Evolutionary conservation across 176 grass and related monocot species (phyloP).

Genomic region (Canna indica): DNA sequence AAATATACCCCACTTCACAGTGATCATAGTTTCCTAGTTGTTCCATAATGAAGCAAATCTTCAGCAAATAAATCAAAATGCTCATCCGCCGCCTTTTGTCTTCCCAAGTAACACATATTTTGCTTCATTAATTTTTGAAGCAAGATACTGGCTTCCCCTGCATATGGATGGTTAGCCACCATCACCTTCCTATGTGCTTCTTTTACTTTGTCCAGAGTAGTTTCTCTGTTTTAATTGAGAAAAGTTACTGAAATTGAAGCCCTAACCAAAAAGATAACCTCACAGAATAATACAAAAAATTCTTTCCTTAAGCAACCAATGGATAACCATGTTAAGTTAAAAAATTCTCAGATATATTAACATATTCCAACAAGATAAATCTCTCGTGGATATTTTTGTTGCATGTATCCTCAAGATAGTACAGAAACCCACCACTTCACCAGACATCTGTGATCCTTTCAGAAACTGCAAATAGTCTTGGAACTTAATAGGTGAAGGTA

Average conservation of each 20-base stretch:
- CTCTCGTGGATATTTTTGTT: too few relatives aligned
- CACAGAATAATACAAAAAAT: background rate
- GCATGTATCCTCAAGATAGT: too few relatives aligned
- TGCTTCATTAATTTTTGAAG: constrained; percentile 91
- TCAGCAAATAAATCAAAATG: constrained; percentile 50
- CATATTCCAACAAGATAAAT: too few relatives aligned
- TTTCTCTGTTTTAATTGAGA: constrained; percentile 45
- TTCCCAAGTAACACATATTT: constrained; percentile 80
- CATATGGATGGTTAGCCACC: constrained; percentile 96
- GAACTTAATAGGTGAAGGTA: background rate
- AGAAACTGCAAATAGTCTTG: background rate
- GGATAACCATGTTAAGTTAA: too few relatives aligned
- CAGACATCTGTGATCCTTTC: too few relatives aligned
- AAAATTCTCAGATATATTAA: too few relatives aligned
- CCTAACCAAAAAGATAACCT: background rate
- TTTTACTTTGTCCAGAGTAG: constrained; percentile 76
- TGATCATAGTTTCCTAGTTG: too few relatives aligned
- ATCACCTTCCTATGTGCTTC: constrained; percentile 90
- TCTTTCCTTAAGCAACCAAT: too few relatives aligned
- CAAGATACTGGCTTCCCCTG: constrained; percentile 86
- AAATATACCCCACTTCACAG: too few relatives aligned
- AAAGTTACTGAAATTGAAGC: constrained; percentile 1
- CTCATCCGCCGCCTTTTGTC: constrained; percentile 61
- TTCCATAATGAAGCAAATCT: background rate
- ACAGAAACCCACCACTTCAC: too few relatives aligned